Evolutionary conservation across 2,329 filamentous ascomycete genomes (phyloP), one percentile per base, ranked within the genome.

Genomic region (Aspergillus costaricaensis): DNA sequence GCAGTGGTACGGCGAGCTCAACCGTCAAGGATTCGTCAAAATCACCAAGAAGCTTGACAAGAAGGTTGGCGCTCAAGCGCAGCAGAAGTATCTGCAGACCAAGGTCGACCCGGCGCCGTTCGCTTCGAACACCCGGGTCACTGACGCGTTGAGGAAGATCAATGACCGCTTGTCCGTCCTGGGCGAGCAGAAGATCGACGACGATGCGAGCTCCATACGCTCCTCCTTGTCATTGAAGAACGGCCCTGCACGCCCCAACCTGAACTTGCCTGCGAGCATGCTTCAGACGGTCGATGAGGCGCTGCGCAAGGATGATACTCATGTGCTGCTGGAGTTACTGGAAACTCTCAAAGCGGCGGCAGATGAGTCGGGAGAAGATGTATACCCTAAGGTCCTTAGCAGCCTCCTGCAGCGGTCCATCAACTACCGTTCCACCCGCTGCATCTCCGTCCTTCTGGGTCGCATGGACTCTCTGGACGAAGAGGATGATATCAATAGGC

Each of bases 1-100:
- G 55, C 91, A 96, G 76, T 98, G 93, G 93, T 99, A 98, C 74
- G 94, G 93, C 53, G 94, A 98, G 78, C 94, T 98, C 71, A 99
- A 99, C 76, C 87, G 93, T 55, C 85, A 91, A 65, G 95, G 95
- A 2, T 99, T 99, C 72, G 87, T 96, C 75, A 99, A 99, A 80
- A 99, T 99, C 76, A 96, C 95, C 55, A 99, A 99, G 82, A 99
- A 99, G 79, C 82, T 97, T 49, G 95, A 99, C 79, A 99, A 99
- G 80, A 97, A 96, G 79, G 86, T 97, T 2, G 84, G 86, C 49
- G 86, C 88, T 3, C 85, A 88, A 54, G 89, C 91, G 0, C 93
- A 97, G 79, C 88, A 91, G 73, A 86, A 88, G 60, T 99, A 98
- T 72, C 83, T 99, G 61, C 87, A 90, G 43, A 92, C 92, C 50